Percentiles rank a stretch among this genome's conserved stretches.
phyloP scores from a whole-genome alignment of 2,329 filamentous ascomycete species.

The Colletotrichum falcatum region DNA sequence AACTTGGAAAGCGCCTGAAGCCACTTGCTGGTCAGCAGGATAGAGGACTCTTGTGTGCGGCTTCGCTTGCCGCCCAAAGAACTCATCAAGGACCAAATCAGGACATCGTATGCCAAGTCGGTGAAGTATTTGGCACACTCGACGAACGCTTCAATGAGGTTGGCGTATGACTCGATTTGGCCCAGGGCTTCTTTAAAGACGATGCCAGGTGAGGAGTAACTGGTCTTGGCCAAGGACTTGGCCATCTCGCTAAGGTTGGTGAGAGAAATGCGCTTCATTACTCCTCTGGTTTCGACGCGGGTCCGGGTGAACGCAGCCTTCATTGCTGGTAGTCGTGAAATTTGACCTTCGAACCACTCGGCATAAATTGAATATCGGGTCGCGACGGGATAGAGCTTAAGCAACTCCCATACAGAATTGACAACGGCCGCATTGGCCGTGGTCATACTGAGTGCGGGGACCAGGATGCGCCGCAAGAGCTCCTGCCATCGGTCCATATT shows the following conservation, averaged over 20 bases:
- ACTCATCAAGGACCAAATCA: conserved; percentile 92
- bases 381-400: conserved; percentile 81
- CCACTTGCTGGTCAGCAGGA: conserved; percentile 88
- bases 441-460: conserved; percentile 88
- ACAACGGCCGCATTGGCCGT: conserved; percentile 86
- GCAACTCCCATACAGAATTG: conserved; percentile 86
- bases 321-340: conserved; percentile 81
- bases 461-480: conserved; percentile 83
- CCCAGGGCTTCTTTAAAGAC: conserved; percentile 91
- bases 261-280: conserved; percentile 89
- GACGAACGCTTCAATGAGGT: conserved; percentile 93
- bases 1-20: conserved; percentile 91
- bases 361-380: conserved; percentile 90
- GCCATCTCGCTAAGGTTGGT: conserved; percentile 90
- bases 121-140: conserved; percentile 97
- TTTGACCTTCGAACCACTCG: conserved; percentile 89
- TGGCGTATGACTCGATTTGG: conserved; percentile 94
- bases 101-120: conserved; percentile 89
- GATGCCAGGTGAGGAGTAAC: conserved; percentile 88
- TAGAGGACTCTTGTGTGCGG: conserved; percentile 71
- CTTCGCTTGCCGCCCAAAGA: conserved; percentile 72
- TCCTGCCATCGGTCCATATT: conserved; percentile 87
- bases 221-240: conserved; percentile 89
- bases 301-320: conserved; percentile 82
- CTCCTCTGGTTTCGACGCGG: conserved; percentile 82